Percentiles rank a stretch among this genome's conserved stretches.
Conservation (phyloP, 768 basidiomycete genomes). For the Agrocybe praecox region DNA sequence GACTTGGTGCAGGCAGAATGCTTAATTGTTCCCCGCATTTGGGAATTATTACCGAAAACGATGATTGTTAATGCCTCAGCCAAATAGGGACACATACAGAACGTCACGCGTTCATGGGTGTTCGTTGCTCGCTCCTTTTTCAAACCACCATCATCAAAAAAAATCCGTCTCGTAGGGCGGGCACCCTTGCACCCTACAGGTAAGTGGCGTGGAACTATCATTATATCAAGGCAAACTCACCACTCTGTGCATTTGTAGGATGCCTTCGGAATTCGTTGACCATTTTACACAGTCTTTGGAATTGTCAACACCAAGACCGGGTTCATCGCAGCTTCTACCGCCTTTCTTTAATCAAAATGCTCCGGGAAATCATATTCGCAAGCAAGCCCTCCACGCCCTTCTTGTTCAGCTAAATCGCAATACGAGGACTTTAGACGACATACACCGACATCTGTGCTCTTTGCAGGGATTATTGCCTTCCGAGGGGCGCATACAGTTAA, state of each 20-base stretch:
- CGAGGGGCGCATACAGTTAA: neutral
- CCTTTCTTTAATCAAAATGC: slow-evolving; percentile 1
- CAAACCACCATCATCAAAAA: neutral
- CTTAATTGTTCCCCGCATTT: too few relatives aligned
- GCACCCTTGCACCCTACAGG: too few relatives aligned
- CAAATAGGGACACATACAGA: neutral
- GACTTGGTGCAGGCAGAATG: too few relatives aligned
- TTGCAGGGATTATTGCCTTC: slow-evolving; percentile 23
- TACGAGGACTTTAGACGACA: slow-evolving; percentile 24
- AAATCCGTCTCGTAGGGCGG: too few relatives aligned
- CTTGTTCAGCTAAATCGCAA: slow-evolving; percentile 36
- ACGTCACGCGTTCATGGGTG: neutral
- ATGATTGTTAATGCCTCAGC: neutral
- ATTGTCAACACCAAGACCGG: slow-evolving; percentile 24
- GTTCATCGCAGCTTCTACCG: slow-evolving; percentile 7
- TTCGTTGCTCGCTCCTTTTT: neutral
- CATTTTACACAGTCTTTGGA: slow-evolving; percentile 36
- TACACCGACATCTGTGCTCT: slow-evolving; percentile 27
- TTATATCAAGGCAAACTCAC: too few relatives aligned
- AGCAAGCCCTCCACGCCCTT: slow-evolving; percentile 38
- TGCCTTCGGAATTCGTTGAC: slow-evolving; percentile 42
- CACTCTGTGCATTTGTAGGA: neutral
- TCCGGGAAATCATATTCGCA: slow-evolving; percentile 8
- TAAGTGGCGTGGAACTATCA: too few relatives aligned
- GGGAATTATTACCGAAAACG: too few relatives aligned